A percentile compares a stretch with the other conserved stretches of the same genome.
Evolutionary conservation across 2,329 filamentous ascomycete species (phyloP).

Genomic region (Monilinia fructigena): DNA sequence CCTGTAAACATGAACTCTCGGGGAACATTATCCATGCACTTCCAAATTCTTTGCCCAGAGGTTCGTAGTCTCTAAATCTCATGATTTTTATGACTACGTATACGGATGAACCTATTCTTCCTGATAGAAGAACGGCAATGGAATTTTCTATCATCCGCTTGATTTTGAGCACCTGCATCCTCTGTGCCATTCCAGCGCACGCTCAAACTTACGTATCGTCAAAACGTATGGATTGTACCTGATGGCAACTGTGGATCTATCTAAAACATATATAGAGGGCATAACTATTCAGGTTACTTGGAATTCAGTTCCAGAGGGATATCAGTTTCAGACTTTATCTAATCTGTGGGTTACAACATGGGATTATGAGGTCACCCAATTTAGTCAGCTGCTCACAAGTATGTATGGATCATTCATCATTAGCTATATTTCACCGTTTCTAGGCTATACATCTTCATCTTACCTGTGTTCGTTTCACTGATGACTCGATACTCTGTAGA

Average conservation of each 20-base stretch:
- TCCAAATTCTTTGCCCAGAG: neutral
- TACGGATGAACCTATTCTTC: neutral
- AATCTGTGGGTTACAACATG: constrained; percentile 9
- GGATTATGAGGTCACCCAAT: neutral
- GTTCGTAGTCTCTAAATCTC: neutral
- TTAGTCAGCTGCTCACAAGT: constrained; percentile 3
- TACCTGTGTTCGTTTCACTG: neutral
- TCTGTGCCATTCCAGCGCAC: neutral
- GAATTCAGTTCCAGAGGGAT: neutral
- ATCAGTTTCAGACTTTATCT: neutral
- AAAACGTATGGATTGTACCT: constrained; percentile 7
- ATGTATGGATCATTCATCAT: neutral
- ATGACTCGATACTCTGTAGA: neutral
- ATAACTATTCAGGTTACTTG: neutral
- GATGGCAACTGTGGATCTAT: constrained; percentile 1
- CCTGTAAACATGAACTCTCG: neutral
- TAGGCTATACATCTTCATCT: neutral
- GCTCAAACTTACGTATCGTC: constrained; percentile 6
- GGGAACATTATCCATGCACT: neutral
- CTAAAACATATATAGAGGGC: neutral
- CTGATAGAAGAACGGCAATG: neutral
- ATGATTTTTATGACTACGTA: neutral
- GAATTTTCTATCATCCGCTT: neutral
- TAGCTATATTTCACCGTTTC: too few relatives aligned
- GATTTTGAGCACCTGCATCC: neutral